Evolutionary conservation across 2,329 filamentous ascomycete genomes (phyloP).

Genomic region (Orbilia brochopaga): DNA sequence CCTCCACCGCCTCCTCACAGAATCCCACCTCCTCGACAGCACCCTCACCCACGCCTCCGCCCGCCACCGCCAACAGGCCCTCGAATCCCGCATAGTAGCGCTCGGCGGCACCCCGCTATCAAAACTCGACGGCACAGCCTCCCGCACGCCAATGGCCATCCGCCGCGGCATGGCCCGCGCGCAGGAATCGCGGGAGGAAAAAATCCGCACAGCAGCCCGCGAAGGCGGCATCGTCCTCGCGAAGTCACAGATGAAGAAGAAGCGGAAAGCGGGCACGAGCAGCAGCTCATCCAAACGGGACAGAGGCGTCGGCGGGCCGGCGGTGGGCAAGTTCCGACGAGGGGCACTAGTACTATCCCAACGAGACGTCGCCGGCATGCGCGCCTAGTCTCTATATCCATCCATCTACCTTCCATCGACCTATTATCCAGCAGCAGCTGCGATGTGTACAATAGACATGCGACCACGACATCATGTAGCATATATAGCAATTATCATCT

Average conservation of each 20-base stretch:
- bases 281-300: constrained; percentile 60
- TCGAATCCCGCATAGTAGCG: constrained; percentile 80
- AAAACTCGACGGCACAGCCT: constrained; percentile 63
- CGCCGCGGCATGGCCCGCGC: constrained; percentile 82
- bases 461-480: too few relatives aligned
- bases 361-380: constrained; percentile 75
- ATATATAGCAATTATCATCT: too few relatives aligned
- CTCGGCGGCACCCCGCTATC: constrained; percentile 78
- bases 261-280: constrained; percentile 56
- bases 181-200: constrained; percentile 69
- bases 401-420: too few relatives aligned
- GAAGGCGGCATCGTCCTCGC: constrained; percentile 93
- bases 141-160: constrained; percentile 86
- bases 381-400: constrained; percentile 60
- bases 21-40: constrained; percentile 83
- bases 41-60: constrained; percentile 63
- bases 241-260: constrained; percentile 61
- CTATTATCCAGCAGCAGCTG: too few relatives aligned
- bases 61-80: constrained; percentile 77
- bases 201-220: constrained; percentile 75
- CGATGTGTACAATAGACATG: too few relatives aligned
- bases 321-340: constrained; percentile 78
- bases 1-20: constrained; percentile 84
- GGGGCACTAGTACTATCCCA: constrained; percentile 80
- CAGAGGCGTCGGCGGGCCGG: constrained; percentile 72